phyloP scores from a whole-genome alignment of 2,329 filamentous ascomycete species.

The Microcyclospora pomicola region DNA sequence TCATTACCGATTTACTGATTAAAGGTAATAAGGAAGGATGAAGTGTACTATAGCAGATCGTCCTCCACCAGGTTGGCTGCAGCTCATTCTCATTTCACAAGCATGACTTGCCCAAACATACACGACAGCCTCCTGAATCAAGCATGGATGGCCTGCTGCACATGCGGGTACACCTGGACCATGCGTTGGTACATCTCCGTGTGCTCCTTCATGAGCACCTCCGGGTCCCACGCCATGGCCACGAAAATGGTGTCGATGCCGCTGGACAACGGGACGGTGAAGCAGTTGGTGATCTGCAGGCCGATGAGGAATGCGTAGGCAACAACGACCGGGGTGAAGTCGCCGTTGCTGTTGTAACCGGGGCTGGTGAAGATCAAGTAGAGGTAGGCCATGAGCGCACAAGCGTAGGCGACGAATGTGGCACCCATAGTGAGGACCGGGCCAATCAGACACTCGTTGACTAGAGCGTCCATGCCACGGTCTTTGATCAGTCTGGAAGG shows the following conservation, averaged over 20 bases:
- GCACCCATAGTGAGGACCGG: conserved; percentile 41
- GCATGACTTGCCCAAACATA: no score
- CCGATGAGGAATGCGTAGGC: conserved; percentile 83
- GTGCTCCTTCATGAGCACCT: conserved; percentile 68
- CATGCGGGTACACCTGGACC: conserved; percentile 65
- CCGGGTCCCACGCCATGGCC: conserved; percentile 52
- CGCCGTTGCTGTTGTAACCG: conserved; percentile 53
- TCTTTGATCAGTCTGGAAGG: conserved; percentile 45
- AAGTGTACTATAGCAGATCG: no score
- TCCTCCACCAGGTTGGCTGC: no score
- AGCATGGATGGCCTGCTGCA: conserved; percentile 16
- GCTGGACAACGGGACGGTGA: conserved; percentile 73
- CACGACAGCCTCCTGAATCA: conserved; percentile 1
- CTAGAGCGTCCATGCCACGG: conserved; percentile 75
- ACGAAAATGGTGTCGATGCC: conserved; percentile 92
- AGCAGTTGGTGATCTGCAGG: conserved; percentile 76
- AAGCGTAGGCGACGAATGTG: conserved; percentile 71
- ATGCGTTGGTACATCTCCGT: conserved; percentile 68
- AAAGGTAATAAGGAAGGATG: no score
- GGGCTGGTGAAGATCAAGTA: conserved; percentile 75
- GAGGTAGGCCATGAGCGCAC: conserved; percentile 69
- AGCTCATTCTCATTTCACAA: no score
- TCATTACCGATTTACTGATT: no score
- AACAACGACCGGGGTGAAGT: conserved; percentile 63
- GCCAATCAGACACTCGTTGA: conserved; percentile 73